Evolutionary conservation across 192 early-diverging fungal genomes (phyloP).

Genomic region (Entomortierella lignicola): DNA sequence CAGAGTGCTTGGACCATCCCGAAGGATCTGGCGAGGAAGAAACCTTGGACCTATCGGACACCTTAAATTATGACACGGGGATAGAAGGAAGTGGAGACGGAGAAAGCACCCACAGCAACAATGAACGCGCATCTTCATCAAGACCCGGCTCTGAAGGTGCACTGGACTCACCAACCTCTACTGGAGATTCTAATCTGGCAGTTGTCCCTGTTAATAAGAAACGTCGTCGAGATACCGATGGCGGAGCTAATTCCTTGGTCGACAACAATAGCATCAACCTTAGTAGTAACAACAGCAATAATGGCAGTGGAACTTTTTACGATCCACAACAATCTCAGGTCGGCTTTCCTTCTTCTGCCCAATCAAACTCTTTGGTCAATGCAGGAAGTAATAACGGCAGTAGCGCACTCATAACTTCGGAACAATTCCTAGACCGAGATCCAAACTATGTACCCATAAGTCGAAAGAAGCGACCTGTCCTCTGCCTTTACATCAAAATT

Average conservation of each 20-base stretch:
- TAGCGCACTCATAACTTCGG: not conserved
- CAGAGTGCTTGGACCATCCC: conserved; percentile 57
- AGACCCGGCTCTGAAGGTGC: not conserved
- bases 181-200: not conserved
- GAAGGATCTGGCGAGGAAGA: conserved; percentile 63
- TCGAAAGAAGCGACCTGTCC: conserved; percentile 56
- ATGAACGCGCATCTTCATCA: not conserved
- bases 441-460: conserved; percentile 70
- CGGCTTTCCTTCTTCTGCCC: not conserved
- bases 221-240: conserved; percentile 7
- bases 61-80: conserved; percentile 29
- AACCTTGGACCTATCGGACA: conserved; percentile 59
- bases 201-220: conserved; percentile 18
- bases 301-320: conserved; percentile 10
- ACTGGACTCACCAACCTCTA: not conserved
- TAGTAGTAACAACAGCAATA: conserved; percentile 25
- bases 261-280: not conserved
- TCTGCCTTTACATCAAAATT: conserved; percentile 69
- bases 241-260: not conserved
- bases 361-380: no score
- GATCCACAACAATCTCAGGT: conserved; percentile 10
- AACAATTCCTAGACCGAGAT: conserved; percentile 65
- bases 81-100: not conserved
- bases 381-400: no score
- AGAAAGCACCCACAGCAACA: not conserved